Evolutionary conservation across 768 basidiomycete species (phyloP).

Genomic region (Russula foetens): DNA sequence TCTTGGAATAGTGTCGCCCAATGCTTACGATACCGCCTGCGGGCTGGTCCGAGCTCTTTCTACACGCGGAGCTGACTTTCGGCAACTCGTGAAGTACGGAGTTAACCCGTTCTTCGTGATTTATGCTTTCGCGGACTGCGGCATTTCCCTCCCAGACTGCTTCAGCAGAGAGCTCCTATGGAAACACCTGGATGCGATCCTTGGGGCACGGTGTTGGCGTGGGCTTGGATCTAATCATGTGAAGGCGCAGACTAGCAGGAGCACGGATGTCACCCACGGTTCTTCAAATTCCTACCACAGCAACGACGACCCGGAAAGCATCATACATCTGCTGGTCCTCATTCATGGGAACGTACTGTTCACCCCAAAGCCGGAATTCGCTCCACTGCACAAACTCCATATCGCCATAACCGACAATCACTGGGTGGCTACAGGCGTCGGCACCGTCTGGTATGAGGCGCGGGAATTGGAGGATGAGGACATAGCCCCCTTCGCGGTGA

Average conservation of each 20-base stretch:
- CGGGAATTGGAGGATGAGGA: background rate
- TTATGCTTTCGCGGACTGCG: slow-evolving; percentile 4
- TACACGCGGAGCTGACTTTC: background rate
- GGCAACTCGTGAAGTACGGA: background rate
- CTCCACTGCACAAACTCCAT: background rate
- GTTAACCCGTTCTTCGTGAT: slow-evolving; percentile 9
- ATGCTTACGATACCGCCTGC: background rate
- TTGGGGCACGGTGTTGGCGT: background rate
- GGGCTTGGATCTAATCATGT: background rate
- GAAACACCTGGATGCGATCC: slow-evolving; percentile 1
- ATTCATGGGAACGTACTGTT: background rate
- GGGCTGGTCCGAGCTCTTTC: background rate
- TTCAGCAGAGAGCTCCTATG: slow-evolving; percentile 5
- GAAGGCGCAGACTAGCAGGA: too few relatives aligned
- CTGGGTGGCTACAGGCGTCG: background rate
- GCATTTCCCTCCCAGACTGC: background rate
- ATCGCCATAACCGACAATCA: background rate
- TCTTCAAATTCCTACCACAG: too few relatives aligned
- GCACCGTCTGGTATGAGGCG: background rate
- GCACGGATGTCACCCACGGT: too few relatives aligned
- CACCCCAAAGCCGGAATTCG: background rate
- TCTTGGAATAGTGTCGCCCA: background rate
- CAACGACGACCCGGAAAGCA: background rate
- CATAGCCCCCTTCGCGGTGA: background rate
- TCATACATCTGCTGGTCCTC: background rate